phyloP scores from a whole-genome alignment of 257 asterid species.

The Solanum medicagineum region DNA sequence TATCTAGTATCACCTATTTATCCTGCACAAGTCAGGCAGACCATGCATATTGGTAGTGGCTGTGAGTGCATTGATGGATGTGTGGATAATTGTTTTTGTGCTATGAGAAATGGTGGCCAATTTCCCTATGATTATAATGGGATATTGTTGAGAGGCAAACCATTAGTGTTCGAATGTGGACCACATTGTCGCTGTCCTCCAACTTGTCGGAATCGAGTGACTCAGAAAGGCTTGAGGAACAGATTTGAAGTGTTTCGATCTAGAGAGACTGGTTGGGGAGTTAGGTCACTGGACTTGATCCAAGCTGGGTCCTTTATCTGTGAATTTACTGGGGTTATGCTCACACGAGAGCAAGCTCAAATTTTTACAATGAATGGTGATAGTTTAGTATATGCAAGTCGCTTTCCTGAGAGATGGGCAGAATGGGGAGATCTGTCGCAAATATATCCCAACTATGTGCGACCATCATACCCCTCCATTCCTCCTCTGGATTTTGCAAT shows the following conservation, averaged over 20 bases:
- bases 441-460: conserved; percentile 40
- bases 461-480: conserved; percentile 44
- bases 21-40: conserved; percentile 31
- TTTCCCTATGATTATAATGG: conserved; percentile 61
- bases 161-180: conserved; percentile 74
- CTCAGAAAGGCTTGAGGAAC: conserved; percentile 64
- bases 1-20: conserved; percentile 36
- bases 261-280: conserved; percentile 89
- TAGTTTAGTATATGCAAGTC: conserved; percentile 53
- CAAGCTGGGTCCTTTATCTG: conserved; percentile 88
- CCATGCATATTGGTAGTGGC: conserved; percentile 25
- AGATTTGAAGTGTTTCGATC: conserved; percentile 83
- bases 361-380: conserved; percentile 83
- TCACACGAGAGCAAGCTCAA: conserved; percentile 67
- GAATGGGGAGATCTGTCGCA: conserved; percentile 80
- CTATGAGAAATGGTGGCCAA: conserved; percentile 61
- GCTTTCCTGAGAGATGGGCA: conserved; percentile 69
- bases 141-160: conserved; percentile 66
- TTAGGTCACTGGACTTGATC: conserved; percentile 75
- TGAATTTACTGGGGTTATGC: conserved; percentile 80
- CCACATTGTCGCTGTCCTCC: conserved; percentile 68
- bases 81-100: conserved; percentile 49
- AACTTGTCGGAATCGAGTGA: conserved; percentile 62
- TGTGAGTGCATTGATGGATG: conserved; percentile 60
- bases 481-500: conserved; percentile 82